Evolutionary conservation across 2,329 filamentous ascomycete species (phyloP).

Genomic region (Pestalotiopsis sp.): DNA sequence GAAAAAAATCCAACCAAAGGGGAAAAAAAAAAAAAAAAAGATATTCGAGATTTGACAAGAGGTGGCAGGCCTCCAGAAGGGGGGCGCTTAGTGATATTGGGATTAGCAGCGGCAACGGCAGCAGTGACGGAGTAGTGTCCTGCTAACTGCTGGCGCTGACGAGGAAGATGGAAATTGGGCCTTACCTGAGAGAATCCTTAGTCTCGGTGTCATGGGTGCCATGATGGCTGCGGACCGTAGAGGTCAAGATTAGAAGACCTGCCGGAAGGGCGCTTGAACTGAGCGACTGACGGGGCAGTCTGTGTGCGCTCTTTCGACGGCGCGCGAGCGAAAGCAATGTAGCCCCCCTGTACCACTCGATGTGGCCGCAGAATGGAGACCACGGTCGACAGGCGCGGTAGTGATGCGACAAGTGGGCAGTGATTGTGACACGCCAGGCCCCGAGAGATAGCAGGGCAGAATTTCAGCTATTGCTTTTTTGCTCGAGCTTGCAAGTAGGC

Average conservation of each 20-base stretch:
- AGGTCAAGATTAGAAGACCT: slow-evolving; percentile 6
- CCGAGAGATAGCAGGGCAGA: slow-evolving; percentile 1
- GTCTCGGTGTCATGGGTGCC: slow-evolving; percentile 60
- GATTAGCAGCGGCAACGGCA: slow-evolving; percentile 20
- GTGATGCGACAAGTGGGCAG: slow-evolving; percentile 13
- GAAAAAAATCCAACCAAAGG: background rate
- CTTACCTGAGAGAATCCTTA: slow-evolving; percentile 63
- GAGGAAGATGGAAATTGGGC: slow-evolving; percentile 25
- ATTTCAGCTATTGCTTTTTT: slow-evolving; percentile 5
- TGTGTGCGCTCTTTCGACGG: slow-evolving; percentile 10
- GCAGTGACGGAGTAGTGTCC: slow-evolving; percentile 19
- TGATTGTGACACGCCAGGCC: slow-evolving; percentile 11
- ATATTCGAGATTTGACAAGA: slow-evolving; percentile 3
- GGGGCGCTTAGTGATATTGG: slow-evolving; percentile 15
- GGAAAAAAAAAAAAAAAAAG: background rate
- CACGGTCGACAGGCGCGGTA: slow-evolving; percentile 12
- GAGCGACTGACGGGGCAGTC: background rate
- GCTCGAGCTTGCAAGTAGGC: background rate
- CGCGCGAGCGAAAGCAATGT: slow-evolving; percentile 9
- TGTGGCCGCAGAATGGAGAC: slow-evolving; percentile 11
- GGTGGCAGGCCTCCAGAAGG: slow-evolving; percentile 13
- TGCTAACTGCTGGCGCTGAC: background rate
- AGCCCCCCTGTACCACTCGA: slow-evolving; percentile 5
- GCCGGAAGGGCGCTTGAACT: background rate
- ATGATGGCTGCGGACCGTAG: slow-evolving; percentile 45